Base-by-base conservation (phyloP, 176 grass and related monocot species). In the Calamus simplicifolius region DNA sequence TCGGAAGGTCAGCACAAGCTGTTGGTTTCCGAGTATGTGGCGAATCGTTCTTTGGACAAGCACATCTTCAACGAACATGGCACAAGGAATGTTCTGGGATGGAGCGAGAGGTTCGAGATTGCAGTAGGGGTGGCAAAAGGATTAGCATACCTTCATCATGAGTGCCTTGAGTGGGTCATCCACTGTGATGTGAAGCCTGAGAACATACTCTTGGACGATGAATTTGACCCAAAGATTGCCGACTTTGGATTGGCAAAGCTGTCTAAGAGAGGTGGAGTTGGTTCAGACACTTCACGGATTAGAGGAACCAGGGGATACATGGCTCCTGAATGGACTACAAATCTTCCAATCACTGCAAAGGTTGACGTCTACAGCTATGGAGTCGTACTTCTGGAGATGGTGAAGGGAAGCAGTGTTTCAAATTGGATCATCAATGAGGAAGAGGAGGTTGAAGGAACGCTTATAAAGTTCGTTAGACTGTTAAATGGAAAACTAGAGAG, bases 101-200 rank as follows among this genome's bases (percentile, higher is more conserved):
- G 73, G 73, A 68, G 29, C 21, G 55, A 67, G 73, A 68, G 73
- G 17, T 68, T 76, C 35, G 68, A 68, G 59, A 68, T 76, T 76
- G 73, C 73, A 14, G 23, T 68, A 14, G 73, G 63, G 13, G 50
- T 79, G 17, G 85, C 80, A 0, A 73, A 52, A 73, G 76, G 85
- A 0, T 48, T 83, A 30, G 76, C 85, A 0, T 88, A 83, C 56
- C 68, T 88, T 48, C 85, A 88, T 14, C 69, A 28, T 2, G 80
- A 88, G 53, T 87, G 84, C 29, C 29, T 87, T 8, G 79, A 87
- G 19, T 87, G 79, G 84, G 72, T 82, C 53, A 63, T 87, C 21
- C 79, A 87, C 38, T 87, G 79, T 48, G 79, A 87, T 58, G 72
- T 87, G 70, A 87, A 87, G 25, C 84, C 73, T 54, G 64, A 76